Conservation (phyloP, 371 early-diverging fungal species). For the Mortierella polycephala region DNA sequence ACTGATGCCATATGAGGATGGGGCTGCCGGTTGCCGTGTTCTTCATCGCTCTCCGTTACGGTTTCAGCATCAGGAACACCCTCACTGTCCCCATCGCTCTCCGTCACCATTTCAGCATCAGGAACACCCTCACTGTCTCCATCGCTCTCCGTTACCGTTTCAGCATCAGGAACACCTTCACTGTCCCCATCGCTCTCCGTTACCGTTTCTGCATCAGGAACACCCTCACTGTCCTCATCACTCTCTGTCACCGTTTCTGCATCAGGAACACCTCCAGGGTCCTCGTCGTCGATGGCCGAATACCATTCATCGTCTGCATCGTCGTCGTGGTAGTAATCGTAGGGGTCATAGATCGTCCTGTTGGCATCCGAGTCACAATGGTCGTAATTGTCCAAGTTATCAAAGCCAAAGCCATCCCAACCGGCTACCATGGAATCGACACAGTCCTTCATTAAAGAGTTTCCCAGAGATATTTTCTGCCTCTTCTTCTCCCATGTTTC, state of each 20-base stretch:
- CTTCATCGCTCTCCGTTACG: neutral
- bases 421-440: too few relatives aligned
- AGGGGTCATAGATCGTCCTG: neutral
- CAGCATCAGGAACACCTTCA: neutral
- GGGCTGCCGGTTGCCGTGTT: neutral
- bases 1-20: too few relatives aligned
- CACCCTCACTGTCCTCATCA: neutral
- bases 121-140: neutral
- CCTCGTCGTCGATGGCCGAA: neutral
- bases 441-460: too few relatives aligned
- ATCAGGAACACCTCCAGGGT: neutral
- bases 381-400: neutral
- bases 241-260: neutral
- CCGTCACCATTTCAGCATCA: neutral
- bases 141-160: neutral
- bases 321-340: constrained; percentile 2
- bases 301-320: neutral
- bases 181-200: neutral
- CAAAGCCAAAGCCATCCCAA: too few relatives aligned
- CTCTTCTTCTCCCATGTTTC: too few relatives aligned
- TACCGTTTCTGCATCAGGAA: neutral
- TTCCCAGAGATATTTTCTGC: too few relatives aligned
- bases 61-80: neutral
- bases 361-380: neutral
- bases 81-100: neutral